Evolutionary conservation across 352 stramenopile species (phyloP).

Genomic region (Globisporangium recalcitrans): DNA sequence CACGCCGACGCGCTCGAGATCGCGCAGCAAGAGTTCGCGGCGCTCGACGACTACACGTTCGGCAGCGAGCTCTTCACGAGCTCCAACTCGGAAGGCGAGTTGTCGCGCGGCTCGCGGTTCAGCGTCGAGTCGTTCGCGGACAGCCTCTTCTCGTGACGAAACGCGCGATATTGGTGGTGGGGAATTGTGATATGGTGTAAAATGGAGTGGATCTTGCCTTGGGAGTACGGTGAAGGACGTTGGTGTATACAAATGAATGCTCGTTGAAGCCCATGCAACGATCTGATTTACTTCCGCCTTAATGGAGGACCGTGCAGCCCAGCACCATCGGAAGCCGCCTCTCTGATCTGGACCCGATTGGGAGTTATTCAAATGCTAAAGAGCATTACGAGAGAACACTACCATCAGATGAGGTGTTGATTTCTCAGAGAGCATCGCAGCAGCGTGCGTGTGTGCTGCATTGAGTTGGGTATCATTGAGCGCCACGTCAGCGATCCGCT

Average conservation of each 20-base stretch:
- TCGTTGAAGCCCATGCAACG: background rate
- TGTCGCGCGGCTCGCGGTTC: background rate
- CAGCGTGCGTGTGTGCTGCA: too few species aligned
- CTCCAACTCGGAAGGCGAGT: background rate
- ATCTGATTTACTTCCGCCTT: too few species aligned
- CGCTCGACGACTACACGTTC: background rate
- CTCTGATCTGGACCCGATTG: too few species aligned
- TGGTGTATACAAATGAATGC: background rate
- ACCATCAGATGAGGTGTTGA: too few species aligned
- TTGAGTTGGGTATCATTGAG: too few species aligned
- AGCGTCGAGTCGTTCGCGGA: background rate
- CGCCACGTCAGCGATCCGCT: too few species aligned
- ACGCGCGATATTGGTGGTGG: background rate
- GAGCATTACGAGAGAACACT: too few species aligned
- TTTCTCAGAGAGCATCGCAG: too few species aligned
- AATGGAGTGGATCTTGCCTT: background rate
- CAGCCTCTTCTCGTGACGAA: constrained; percentile 1
- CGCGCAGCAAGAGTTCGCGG: constrained; percentile 7
- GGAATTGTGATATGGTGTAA: background rate
- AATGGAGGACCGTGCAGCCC: too few species aligned
- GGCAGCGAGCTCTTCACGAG: constrained; percentile 8
- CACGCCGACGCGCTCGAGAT: background rate
- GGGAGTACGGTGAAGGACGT: background rate
- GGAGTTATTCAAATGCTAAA: too few species aligned
- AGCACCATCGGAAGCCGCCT: too few species aligned